Conservation (phyloP, 2,329 filamentous ascomycete genomes). For the Ceratocystis destructans region DNA sequence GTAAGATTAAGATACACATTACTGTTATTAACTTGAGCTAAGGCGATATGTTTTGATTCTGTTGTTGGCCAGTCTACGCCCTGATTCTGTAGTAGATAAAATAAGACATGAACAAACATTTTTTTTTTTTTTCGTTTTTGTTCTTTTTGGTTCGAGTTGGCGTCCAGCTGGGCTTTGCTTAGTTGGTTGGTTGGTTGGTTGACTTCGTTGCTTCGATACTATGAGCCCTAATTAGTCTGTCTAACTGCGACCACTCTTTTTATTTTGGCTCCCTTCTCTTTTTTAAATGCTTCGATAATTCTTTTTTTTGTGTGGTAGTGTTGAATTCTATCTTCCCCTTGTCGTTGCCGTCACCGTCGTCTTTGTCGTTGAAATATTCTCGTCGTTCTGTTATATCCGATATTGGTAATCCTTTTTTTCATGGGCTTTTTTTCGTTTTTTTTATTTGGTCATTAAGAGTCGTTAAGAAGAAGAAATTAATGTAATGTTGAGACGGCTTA, state of each 20-base stretch:
- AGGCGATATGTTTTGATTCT: neutral
- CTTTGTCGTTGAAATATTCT: conserved; percentile 4
- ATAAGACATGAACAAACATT: too few species aligned
- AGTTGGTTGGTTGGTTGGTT: too few species aligned
- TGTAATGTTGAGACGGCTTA: neutral
- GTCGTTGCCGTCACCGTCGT: neutral
- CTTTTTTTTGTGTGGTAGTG: too few species aligned
- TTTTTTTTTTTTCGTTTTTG: too few species aligned
- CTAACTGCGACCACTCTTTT: too few species aligned
- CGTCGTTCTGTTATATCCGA: conserved; percentile 14
- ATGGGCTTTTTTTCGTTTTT: conserved; percentile 3
- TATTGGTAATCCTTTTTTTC: neutral
- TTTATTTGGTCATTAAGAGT: conserved; percentile 1
- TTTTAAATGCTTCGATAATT: too few species aligned
- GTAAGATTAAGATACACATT: neutral
- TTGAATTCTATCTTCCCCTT: neutral
- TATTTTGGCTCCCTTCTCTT: too few species aligned
- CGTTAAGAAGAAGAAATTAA: neutral
- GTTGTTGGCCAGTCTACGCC: neutral
- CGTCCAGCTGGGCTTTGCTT: too few species aligned
- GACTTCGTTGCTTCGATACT: too few species aligned
- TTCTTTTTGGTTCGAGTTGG: too few species aligned
- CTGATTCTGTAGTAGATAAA: neutral
- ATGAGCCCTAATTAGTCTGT: too few species aligned
- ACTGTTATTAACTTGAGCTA: neutral